Base-by-base conservation (phyloP, 345 rosid species). In the Gossypium turneri region DNA sequence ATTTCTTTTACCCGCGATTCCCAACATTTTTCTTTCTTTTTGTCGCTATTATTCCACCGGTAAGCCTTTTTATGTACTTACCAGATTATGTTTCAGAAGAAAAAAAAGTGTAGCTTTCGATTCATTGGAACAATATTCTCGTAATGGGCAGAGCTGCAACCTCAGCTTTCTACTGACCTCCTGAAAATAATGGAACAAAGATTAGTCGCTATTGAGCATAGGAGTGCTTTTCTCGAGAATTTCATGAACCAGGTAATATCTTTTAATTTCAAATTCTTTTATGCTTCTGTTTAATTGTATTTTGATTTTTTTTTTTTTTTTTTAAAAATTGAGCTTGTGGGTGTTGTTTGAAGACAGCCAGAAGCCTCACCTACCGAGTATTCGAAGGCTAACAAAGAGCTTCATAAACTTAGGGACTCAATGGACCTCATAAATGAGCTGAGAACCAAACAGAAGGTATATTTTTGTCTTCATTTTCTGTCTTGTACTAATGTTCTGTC, bases 371-470 rank as follows among this genome's bases (percentile, higher is more conserved):
- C 88, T n/a, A 58, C 80, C 13, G 98, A 90, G 80, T 93, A 81
- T 75, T 77, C 97, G 0, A 90, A 67, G 79, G 97, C 97, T 74
- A 95, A 91, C 80, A 93, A 93, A 81, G 99, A 95, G 81, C 89
- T 93, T 65, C 85, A 90, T 75, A 95, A 86, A 82, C 85, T 91
- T n/a, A 82, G 88, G 78, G 93, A 75, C n/a, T 86, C 90, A 0
- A 84, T 91, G 92, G 90, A 89, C 59, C 90, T 95, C 70, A 93
- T 91, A 69, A 86, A 56, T 65, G 76, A 80, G 67, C 60, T 95
- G 85, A 86, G 97, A 83, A 78, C 84, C 38, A 88, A 81, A 76
- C 97, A 93, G 80, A 95, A 91, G 91, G 97, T 93, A 75, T 61
- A 11, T 55, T 24, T 53, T 22, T 19, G 9, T 41, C 15, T 15